Evolutionary conservation across 2,329 filamentous ascomycete species (phyloP).

Genomic region (Talaromyces sp.): DNA sequence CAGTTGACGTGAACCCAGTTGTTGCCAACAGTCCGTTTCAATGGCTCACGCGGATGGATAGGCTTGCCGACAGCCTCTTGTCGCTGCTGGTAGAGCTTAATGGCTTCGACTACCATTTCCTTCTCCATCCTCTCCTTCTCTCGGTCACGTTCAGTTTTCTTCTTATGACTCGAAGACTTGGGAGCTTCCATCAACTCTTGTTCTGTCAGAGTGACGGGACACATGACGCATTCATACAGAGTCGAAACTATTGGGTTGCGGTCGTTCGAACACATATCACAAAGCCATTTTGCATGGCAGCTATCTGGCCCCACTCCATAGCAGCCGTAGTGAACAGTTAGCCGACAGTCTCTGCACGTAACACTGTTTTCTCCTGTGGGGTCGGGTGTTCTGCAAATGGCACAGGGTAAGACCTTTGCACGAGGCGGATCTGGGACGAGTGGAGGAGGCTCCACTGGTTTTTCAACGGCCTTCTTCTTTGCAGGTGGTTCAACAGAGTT

Average conservation of each 20-base stretch:
- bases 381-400: constrained; percentile 74
- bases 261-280: constrained; percentile 94
- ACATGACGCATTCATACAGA: constrained; percentile 88
- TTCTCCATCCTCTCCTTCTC: constrained; percentile 84
- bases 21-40: constrained; percentile 92
- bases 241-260: constrained; percentile 90
- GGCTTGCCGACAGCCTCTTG: constrained; percentile 84
- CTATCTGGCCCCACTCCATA: constrained; percentile 76
- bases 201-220: constrained; percentile 75
- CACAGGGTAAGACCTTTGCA: constrained; percentile 75
- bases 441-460: constrained; percentile 54
- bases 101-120: constrained; percentile 73
- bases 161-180: constrained; percentile 68
- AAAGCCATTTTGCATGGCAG: constrained; percentile 74
- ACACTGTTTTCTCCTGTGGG: constrained; percentile 68
- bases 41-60: constrained; percentile 75
- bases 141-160: constrained; percentile 87
- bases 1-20: constrained; percentile 98
- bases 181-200: constrained; percentile 81
- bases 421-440: constrained; percentile 76
- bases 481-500: constrained; percentile 47
- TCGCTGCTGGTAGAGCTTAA: constrained; percentile 75
- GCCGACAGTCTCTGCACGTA: constrained; percentile 79
- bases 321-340: constrained; percentile 88
- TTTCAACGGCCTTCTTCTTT: constrained; percentile 59